Evolutionary conservation across 2,329 filamentous ascomycete species (phyloP).

Genomic region (Aspergillus aculeatinus): DNA sequence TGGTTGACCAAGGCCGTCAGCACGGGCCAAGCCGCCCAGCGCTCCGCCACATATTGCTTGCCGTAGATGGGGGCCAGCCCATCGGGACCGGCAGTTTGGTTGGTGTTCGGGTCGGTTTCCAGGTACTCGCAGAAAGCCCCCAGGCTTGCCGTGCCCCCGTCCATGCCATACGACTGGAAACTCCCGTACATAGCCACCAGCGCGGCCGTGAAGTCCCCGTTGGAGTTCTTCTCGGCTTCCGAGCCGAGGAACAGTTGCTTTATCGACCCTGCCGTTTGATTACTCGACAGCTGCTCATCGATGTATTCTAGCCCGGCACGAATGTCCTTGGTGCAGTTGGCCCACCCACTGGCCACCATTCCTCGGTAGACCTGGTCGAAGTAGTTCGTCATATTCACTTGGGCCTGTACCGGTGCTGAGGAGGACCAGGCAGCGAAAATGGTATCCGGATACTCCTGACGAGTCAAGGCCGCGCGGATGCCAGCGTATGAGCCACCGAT

Average conservation of each 20-base stretch:
- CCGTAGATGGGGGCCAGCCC: slow-evolving; percentile 46
- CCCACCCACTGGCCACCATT: slow-evolving; percentile 50
- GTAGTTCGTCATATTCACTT: slow-evolving; percentile 52
- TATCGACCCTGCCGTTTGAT: slow-evolving; percentile 38
- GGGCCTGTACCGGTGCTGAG: slow-evolving; percentile 48
- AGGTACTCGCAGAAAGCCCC: slow-evolving; percentile 49
- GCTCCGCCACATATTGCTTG: slow-evolving; percentile 41
- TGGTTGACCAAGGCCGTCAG: slow-evolving; percentile 41
- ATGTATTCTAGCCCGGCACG: slow-evolving; percentile 51
- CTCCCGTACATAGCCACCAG: slow-evolving; percentile 41
- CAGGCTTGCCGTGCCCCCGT: slow-evolving; percentile 36
- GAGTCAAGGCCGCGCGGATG: slow-evolving; percentile 44
- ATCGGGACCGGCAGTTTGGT: slow-evolving; percentile 35
- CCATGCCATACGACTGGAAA: slow-evolving; percentile 48
- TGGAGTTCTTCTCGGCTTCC: slow-evolving; percentile 47
- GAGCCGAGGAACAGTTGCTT: slow-evolving; percentile 52
- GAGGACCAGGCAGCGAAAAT: slow-evolving; percentile 44
- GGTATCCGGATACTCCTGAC: slow-evolving; percentile 44
- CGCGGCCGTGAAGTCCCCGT: slow-evolving; percentile 49
- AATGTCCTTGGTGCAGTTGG: slow-evolving; percentile 53
- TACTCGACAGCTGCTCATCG: slow-evolving; percentile 45
- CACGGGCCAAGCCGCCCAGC: slow-evolving; percentile 44
- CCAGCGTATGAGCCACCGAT: slow-evolving; percentile 49
- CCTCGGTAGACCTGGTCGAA: slow-evolving; percentile 52
- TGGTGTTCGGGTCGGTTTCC: slow-evolving; percentile 43